A percentile compares a stretch with the other conserved stretches of the same genome.
These are phyloP conservation scores for Austropuccinia psidii DNA, from an alignment of 1,284 basidiomycete species.

Conservation along the genomic window DNA sequence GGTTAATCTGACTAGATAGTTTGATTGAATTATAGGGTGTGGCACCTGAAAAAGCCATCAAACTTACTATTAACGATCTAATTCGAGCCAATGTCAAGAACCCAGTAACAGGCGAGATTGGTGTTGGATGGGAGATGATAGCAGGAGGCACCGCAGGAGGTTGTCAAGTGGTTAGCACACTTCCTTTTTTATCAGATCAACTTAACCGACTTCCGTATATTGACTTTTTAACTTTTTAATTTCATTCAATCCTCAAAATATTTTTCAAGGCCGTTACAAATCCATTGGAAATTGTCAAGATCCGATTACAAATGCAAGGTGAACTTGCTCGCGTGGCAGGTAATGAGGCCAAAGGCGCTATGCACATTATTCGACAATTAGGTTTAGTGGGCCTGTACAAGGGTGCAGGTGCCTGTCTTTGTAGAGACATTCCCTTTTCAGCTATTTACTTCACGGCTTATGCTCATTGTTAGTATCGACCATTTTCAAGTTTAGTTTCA, in stretches of 20 bases:
- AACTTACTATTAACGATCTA: conserved; percentile 86
- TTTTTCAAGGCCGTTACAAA: conserved; percentile 75
- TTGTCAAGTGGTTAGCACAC: conserved; percentile 92
- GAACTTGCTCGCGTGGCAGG: conserved; percentile 76
- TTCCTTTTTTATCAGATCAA: conserved; percentile 43
- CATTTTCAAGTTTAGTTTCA: too few relatives aligned
- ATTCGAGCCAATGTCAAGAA: conserved; percentile 76
- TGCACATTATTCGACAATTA: conserved; percentile 85
- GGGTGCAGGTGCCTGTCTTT: conserved; percentile 73
- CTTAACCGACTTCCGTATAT: not conserved
- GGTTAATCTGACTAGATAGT: not conserved
- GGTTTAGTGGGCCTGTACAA: conserved; percentile 88
- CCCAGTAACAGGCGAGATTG: conserved; percentile 87
- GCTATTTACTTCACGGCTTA: conserved; percentile 55
- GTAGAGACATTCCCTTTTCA: conserved; percentile 81
- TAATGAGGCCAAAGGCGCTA: conserved; percentile 69
- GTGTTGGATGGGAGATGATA: conserved; percentile 72
- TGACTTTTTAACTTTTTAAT: not conserved
- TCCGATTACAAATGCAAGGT: conserved; percentile 90
- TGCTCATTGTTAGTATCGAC: conserved; percentile 54
- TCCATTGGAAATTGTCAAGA: conserved; percentile 80
- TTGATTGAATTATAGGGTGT: conserved; percentile 61
- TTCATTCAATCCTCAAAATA: not conserved
- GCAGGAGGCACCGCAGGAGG: conserved; percentile 91
- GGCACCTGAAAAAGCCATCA: conserved; percentile 96